Evolutionary conservation across 1,139 yeast species (phyloP), one percentile per base, ranked within the genome.

Genomic region (Blastobotrys capitulatus): DNA sequence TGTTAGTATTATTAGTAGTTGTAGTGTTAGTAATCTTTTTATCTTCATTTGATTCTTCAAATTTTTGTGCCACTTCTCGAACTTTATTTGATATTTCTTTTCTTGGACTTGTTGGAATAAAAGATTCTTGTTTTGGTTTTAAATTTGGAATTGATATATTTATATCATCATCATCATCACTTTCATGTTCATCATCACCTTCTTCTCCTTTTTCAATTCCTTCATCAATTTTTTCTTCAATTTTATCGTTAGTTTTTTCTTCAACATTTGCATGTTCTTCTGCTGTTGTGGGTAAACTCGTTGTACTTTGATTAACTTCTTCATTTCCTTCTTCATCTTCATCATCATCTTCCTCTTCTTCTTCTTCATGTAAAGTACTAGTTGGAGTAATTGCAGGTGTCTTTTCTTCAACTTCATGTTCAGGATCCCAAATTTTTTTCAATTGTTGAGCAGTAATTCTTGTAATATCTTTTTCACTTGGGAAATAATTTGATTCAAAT

Each of bases 381-480:
- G 45, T 43, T 2, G 48, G 46, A 2, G 49, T 37, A 9, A 48
- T 15, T 8, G 45, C 19, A 19, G 36, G 42, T 13, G 38, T 26
- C 39, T 45, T 45, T 15, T 39, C 43, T 16, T 38, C 48, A 27
- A 71, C 67, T 47, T 73, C 66, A 15, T 72, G 69, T 52, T 69
- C 72, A 51, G 77, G 88, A 58, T 79, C 67, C 59, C 92, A 82
- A 49, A 89, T 76, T 58, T 82, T 86, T 53, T 83, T 80, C 61
- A 94, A 72, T 62, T 92, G 98, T 57, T 84, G 84, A 13, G 96
- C 87, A 1, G 98, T 90, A 43, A 92, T 86, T 54, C 89, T 76
- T 8, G 96, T 84, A 57, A 94, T 86, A 74, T 94, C 98, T 61
- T 85, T 87, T 65, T 94, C 98, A 15, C 95, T 82, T 0, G 97